Evolutionary conservation across 179 eudicot species (phyloP).

Genomic region (Heliamphora pulchella): DNA sequence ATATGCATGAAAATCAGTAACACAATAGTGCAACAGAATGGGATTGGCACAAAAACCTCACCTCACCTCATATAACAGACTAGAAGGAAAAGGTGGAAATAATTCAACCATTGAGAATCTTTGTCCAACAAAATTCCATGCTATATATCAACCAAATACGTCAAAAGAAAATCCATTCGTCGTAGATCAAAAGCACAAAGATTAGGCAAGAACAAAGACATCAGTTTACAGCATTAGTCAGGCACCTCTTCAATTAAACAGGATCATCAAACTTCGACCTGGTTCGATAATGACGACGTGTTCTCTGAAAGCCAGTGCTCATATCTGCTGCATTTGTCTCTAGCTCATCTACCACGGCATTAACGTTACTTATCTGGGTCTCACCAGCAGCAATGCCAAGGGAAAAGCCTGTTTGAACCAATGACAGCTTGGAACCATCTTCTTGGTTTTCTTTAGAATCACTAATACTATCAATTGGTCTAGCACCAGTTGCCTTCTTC

Average conservation of each 20-base stretch:
- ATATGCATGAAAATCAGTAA: not conserved
- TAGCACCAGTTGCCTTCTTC: constrained; percentile 31
- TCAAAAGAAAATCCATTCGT: not conserved
- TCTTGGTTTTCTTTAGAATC: constrained; percentile 11
- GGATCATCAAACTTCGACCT: not conserved
- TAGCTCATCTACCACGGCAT: constrained; percentile 34
- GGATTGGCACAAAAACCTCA: not conserved
- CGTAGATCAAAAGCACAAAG: not conserved
- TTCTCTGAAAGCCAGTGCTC: not conserved
- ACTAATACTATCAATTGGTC: constrained; percentile 14
- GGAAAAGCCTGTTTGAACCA: constrained; percentile 20
- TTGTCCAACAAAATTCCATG: not conserved
- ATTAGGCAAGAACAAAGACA: not conserved
- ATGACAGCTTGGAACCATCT: constrained; percentile 19
- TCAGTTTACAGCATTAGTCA: not conserved
- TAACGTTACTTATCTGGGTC: constrained; percentile 19
- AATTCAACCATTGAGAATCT: not conserved
- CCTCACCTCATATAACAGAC: not conserved
- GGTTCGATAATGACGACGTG: constrained; percentile 1
- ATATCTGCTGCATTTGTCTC: constrained; percentile 15
- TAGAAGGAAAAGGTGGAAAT: not conserved
- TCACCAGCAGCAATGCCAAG: constrained; percentile 27
- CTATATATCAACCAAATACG: not conserved
- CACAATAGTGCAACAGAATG: not conserved
- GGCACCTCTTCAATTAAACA: not conserved